Evolutionary conservation across 345 rosid genomes (phyloP), one percentile per base, ranked within the genome.

Genomic region (Lumnitzera littorea): DNA sequence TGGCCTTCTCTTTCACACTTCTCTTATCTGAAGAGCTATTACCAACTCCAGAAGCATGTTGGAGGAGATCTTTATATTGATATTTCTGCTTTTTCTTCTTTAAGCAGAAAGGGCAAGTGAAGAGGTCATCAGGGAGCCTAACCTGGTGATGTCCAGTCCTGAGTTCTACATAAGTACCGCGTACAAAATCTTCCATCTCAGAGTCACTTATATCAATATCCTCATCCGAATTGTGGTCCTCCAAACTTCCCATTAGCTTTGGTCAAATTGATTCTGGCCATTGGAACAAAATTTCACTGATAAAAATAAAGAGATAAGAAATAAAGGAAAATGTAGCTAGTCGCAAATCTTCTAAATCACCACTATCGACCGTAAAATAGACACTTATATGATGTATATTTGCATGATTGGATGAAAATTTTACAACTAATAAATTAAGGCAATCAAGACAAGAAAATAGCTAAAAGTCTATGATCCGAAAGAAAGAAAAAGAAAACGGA

Each of bases 41-140:
- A 60, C 97, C 97, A 64, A 94, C 97, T 48, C 95, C 99, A 50
- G 92, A 84, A 64, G 97, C 99, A 82, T 94, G 99, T 60, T 94
- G 97, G 62, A 90, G 87, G 66, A 94, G 83, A 58, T 90, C 96
- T 41, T 61, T 67, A 60, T 84, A 86, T 16, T 69, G 74, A 70
- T 81, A 92, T 64, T 80, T 83, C 51, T 60, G 72, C 76, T 83
- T 86, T 76, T 68, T 75, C 84, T 81, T 90, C 55, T 80, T 84
- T 11, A 88, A 85, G 66, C 96, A 94, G 63, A 70, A 94, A 2
- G 97, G 99, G 51, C 99, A 94, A 48, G 74, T 65, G 72, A 78
- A 90, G 60, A 77, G 72, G 43, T 77, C 75, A 58, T 83, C 80
- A 0, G 96, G 79, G 62, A 69, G 63, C 67, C 78, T 82, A 47